Evolutionary conservation across 108 stramenopile species (phyloP).

Genomic region (Skeletonema menzelii): DNA sequence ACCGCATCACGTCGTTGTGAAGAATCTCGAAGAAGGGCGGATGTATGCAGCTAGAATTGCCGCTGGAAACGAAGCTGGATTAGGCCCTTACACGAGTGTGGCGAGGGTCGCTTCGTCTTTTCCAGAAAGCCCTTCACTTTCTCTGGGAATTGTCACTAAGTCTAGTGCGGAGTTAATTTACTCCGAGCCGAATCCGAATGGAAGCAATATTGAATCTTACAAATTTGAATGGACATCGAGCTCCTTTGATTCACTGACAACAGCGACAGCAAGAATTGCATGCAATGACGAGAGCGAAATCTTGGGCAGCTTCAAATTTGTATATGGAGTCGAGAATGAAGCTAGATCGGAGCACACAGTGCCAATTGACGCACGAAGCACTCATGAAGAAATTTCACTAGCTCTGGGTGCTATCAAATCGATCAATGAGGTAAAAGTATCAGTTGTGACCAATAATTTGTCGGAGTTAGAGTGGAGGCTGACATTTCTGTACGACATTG

Average conservation of each 20-base stretch:
- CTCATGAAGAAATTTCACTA: slow-evolving; percentile 14
- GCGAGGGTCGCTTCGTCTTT: slow-evolving; percentile 12
- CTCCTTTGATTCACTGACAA: slow-evolving; percentile 16
- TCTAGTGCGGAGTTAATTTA: slow-evolving; percentile 35
- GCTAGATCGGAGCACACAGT: slow-evolving; percentile 13
- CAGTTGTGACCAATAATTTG: slow-evolving; percentile 1
- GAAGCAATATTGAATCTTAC: slow-evolving; percentile 42
- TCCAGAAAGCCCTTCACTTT: slow-evolving; percentile 23
- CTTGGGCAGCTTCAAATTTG: slow-evolving; percentile 22
- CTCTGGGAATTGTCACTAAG: slow-evolving; percentile 31
- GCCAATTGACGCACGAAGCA: slow-evolving; percentile 21
- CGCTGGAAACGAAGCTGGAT: slow-evolving; percentile 47
- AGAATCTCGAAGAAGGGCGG: slow-evolving; percentile 28
- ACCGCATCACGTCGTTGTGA: slow-evolving; percentile 17
- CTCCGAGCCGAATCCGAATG: slow-evolving; percentile 31
- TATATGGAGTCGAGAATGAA: slow-evolving; percentile 20
- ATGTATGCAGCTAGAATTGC: slow-evolving; percentile 39
- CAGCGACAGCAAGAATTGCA: slow-evolving; percentile 18
- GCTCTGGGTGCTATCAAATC: slow-evolving; percentile 18
- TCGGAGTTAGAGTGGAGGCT: slow-evolving; percentile 33
- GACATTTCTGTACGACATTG: slow-evolving; percentile 23
- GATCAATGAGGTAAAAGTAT: slow-evolving; percentile 19
- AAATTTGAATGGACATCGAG: slow-evolving; percentile 56
- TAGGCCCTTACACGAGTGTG: slow-evolving; percentile 42
- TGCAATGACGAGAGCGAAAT: slow-evolving; percentile 32